These are phyloP conservation scores for Phytophthora pisi DNA, from an alignment of 352 stramenopile species.

Conservation along the genomic window DNA sequence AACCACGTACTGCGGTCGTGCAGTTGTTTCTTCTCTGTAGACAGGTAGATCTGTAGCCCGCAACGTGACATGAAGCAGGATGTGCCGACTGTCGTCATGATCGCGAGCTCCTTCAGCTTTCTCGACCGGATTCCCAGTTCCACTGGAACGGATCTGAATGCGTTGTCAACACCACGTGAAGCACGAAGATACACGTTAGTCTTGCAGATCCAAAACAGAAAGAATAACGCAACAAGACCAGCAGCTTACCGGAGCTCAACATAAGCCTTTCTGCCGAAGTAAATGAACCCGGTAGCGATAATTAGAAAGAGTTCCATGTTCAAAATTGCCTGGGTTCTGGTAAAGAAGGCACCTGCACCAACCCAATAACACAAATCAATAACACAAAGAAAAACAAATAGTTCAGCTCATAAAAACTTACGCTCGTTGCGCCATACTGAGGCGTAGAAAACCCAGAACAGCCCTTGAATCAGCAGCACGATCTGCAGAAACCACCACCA, in stretches of 20 bases:
- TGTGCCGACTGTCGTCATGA: slow-evolving; percentile 85
- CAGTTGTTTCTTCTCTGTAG: slow-evolving; percentile 73
- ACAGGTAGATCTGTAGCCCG: slow-evolving; percentile 69
- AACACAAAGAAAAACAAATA: neutral
- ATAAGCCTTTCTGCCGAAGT: slow-evolving; percentile 83
- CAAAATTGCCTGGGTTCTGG: slow-evolving; percentile 73
- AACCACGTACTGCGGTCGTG: slow-evolving; percentile 81
- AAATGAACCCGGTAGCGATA: slow-evolving; percentile 77
- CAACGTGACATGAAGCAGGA: slow-evolving; percentile 85
- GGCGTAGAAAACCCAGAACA: slow-evolving; percentile 85
- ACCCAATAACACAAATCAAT: neutral
- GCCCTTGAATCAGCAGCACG: slow-evolving; percentile 60
- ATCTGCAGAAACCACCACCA: slow-evolving; percentile 32
- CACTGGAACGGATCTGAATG: slow-evolving; percentile 73
- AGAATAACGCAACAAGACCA: neutral
- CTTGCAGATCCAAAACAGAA: neutral
- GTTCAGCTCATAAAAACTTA: slow-evolving; percentile 34
- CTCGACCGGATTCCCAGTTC: slow-evolving; percentile 81
- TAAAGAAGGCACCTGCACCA: slow-evolving; percentile 75
- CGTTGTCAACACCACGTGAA: neutral
- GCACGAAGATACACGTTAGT: neutral
- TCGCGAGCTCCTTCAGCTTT: slow-evolving; percentile 83
- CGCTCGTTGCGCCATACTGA: slow-evolving; percentile 73
- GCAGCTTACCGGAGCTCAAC: slow-evolving; percentile 65
- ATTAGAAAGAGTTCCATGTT: slow-evolving; percentile 86